Evolutionary conservation across 768 basidiomycete species (phyloP).

Genomic region (Tylopilus plumbeoviolaceoides): DNA sequence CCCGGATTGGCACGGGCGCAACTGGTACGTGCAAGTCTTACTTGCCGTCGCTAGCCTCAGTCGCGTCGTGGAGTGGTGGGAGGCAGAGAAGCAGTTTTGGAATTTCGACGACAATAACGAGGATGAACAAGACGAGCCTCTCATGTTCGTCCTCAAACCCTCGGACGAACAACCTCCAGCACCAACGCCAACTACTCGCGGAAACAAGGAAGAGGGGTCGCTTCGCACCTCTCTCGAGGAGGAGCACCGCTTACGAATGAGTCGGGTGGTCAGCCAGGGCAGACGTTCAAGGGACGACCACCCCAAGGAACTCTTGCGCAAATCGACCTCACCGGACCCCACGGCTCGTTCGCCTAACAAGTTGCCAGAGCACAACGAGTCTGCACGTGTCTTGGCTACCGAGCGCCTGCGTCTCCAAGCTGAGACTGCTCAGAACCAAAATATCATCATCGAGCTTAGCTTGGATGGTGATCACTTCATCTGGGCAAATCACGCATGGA

Average conservation of each 20-base stretch:
- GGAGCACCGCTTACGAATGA: conserved; percentile 41
- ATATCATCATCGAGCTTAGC: conserved; percentile 92
- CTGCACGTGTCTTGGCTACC: conserved; percentile 79
- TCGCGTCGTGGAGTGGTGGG: conserved; percentile 99
- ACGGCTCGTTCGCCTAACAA: conserved; percentile 40
- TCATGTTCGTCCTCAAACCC: conserved; percentile 92
- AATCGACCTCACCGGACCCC: conserved; percentile 35
- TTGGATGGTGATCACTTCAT: conserved; percentile 92
- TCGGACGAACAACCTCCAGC: conserved; percentile 52
- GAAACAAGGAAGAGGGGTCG: conserved; percentile 32
- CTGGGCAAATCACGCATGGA: conserved; percentile 97
- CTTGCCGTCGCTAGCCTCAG: conserved; percentile 94
- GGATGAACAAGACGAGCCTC: conserved; percentile 84
- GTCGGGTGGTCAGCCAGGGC: conserved; percentile 46
- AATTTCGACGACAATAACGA: conserved; percentile 93
- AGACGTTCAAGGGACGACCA: conserved; percentile 58
- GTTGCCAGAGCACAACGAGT: conserved; percentile 59
- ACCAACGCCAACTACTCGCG: conserved; percentile 37
- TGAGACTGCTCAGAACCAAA: conserved; percentile 93
- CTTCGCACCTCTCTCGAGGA: conserved; percentile 35
- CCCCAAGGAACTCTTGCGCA: conserved; percentile 42
- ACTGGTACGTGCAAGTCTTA: conserved; percentile 97
- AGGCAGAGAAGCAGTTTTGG: conserved; percentile 99
- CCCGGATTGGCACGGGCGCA: conserved; percentile 95
- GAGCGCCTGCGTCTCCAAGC: conserved; percentile 87